A percentile compares a stretch with the other conserved stretches of the same genome.
Conservation (phyloP, 169 alveolate species). For the Cardiosporidium cionae region DNA sequence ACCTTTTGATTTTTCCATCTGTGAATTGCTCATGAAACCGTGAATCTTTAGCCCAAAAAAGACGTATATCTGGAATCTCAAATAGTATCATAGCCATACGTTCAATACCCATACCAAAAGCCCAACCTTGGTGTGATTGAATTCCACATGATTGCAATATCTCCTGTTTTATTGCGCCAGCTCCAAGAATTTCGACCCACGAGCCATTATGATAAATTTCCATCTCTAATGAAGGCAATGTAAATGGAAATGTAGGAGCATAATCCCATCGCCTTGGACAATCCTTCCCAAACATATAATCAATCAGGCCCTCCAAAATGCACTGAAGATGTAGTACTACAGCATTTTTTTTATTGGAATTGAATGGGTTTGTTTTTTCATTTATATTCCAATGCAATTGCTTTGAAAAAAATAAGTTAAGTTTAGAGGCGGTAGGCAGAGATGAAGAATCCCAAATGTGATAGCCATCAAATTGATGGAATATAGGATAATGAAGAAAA, state of each 20-base stretch:
- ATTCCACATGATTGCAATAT: background rate
- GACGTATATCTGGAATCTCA: constrained; percentile 65
- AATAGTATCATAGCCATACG: constrained; percentile 70
- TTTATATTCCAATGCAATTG: background rate
- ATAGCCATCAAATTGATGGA: constrained; percentile 69
- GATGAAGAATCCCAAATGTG: constrained; percentile 16
- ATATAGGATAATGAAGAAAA: constrained; percentile 74
- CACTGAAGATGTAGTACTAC: constrained; percentile 48
- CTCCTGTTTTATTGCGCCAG: background rate
- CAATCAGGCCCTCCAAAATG: constrained; percentile 53
- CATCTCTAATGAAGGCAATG: constrained; percentile 69
- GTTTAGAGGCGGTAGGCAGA: too few species aligned
- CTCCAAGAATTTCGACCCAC: background rate
- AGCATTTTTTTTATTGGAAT: constrained; percentile 29
- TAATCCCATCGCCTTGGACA: constrained; percentile 63
- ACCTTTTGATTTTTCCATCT: constrained; percentile 49
- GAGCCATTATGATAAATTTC: constrained; percentile 41
- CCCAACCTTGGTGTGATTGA: constrained; percentile 74
- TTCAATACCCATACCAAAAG: constrained; percentile 74
- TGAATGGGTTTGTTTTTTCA: background rate
- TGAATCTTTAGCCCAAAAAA: constrained; percentile 68
- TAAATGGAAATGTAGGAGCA: constrained; percentile 67
- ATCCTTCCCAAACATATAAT: constrained; percentile 47
- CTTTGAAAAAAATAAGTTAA: background rate
- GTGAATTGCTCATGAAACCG: constrained; percentile 57